Evolutionary conservation across 371 early-diverging fungal species (phyloP).

Genomic region (Thermomucor indicae-seudaticae): DNA sequence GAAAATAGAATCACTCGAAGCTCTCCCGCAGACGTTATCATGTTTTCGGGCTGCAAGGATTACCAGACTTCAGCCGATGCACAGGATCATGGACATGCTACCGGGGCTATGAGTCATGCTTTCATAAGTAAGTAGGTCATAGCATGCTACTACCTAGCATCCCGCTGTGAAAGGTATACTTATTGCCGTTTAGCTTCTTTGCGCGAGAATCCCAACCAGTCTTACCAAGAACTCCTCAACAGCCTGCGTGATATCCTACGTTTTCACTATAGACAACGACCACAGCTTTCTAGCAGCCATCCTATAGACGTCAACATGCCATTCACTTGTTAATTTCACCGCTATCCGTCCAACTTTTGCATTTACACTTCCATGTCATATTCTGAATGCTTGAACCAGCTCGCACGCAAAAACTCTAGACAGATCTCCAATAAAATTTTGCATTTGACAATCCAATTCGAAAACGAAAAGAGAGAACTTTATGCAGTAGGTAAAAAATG

Average conservation of each 20-base stretch:
- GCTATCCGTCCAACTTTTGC: no score
- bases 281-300: conserved; percentile 78
- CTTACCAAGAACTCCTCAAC: conserved; percentile 75
- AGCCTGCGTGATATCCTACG: conserved; percentile 65
- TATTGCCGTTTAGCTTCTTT: conserved; percentile 33
- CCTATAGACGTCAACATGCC: conserved; percentile 50
- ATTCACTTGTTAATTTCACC: conserved; percentile 12
- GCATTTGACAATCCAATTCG: no score
- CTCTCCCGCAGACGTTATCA: conserved; percentile 74
- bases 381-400: no score
- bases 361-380: no score
- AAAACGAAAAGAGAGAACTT: no score
- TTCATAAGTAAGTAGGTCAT: conserved; percentile 34
- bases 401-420: no score
- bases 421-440: no score
- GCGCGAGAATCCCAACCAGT: conserved; percentile 53
- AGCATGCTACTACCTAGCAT: background rate
- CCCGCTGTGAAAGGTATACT: background rate
- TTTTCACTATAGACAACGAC: conserved; percentile 75
- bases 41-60: conserved; percentile 90
- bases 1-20: conserved; percentile 40
- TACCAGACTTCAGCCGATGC: conserved; percentile 89
- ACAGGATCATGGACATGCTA: conserved; percentile 41
- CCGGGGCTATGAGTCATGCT: conserved; percentile 86
- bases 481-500: no score